Base-by-base conservation (phyloP, 768 basidiomycete genomes). In the Russula brevipes region DNA sequence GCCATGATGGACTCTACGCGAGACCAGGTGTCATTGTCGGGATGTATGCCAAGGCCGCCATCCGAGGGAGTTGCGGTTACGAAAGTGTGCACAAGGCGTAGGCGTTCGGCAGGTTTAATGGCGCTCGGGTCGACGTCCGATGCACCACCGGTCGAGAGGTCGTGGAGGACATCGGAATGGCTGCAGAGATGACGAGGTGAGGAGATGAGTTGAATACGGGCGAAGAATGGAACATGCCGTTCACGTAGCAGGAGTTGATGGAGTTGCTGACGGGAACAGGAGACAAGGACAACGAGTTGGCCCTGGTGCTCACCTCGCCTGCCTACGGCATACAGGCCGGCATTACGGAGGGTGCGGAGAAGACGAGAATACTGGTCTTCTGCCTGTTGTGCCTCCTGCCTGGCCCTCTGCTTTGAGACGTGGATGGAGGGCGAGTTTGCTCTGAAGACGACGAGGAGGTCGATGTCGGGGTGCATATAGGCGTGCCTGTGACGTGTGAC, bases 21-120 rank as follows among this genome's bases (percentile, higher is more conserved):
- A 66, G 86, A 81, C 91, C 92, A 98, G 57, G 85, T 82, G 14
- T 80, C 74, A 30, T 84, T 79, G 14, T 82, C 84, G 1, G 90
- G 87, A 8, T 86, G 83, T 53, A 98, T 84, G 1, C 91, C 93
- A 2, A 96, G 81, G 5, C 94, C 94, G 10, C 91, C 88, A 57
- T 95, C 94, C n/a, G 77, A 70, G 0, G 80, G 77, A 0, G 82
- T 83, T 1, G 88, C 83, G 3, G 91, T 85, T 63, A 94, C 77
- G 71, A 86, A 88, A 7, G 79, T 71, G 69, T 94, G 79, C 0
- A 93, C 80, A 36, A 93, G 82, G n/a, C 92, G 85, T 24, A 94
- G 76, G n/a, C 88, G 83, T 70, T 94, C 88, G 1, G 91, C 85
- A 5, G 88, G 82, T 0, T 83, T 83, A 35, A 90, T 74, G 0